A percentile compares a stretch with the other conserved stretches of the same genome.
phyloP scores from a whole-genome alignment of 106 monocot species.

The Cymbidium sinense region DNA sequence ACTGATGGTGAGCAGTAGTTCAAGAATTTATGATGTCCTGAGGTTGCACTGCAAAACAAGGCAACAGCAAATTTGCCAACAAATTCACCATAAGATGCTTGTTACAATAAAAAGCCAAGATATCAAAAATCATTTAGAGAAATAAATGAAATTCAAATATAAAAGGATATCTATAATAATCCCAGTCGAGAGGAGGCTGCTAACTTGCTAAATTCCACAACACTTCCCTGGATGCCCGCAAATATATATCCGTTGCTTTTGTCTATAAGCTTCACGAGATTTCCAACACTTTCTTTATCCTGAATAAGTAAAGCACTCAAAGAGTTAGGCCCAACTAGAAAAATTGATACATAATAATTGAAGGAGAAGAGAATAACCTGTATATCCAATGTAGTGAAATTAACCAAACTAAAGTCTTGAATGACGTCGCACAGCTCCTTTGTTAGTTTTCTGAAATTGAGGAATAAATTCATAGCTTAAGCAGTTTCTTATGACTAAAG shows the following conservation, averaged over 20 bases:
- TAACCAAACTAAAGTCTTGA: slow-evolving; percentile 77
- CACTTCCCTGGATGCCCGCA: slow-evolving; percentile 71
- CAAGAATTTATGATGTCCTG: neutral
- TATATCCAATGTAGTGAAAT: slow-evolving; percentile 85
- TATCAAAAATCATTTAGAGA: neutral
- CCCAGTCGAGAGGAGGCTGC: slow-evolving; percentile 95
- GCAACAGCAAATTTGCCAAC: neutral
- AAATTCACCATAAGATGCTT: neutral
- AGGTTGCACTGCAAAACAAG: neutral
- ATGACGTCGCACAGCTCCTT: slow-evolving; percentile 80
- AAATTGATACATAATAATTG: neutral
- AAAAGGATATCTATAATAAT: slow-evolving; percentile 98
- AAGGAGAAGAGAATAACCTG: slow-evolving; percentile 34
- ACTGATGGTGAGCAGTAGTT: neutral
- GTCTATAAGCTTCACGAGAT: slow-evolving; percentile 93
- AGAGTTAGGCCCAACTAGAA: neutral
- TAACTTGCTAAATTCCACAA: slow-evolving; percentile 90
- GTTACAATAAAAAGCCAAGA: neutral
- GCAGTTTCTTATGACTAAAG: neutral
- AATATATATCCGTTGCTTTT: slow-evolving; percentile 97
- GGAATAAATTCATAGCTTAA: neutral
- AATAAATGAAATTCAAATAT: neutral
- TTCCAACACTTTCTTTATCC: slow-evolving; percentile 97
- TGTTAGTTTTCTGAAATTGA: slow-evolving; percentile 70
- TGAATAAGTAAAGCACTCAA: slow-evolving; percentile 18